Conservation (phyloP, 2,329 filamentous ascomycete genomes). For the Penicillium nordicum region DNA sequence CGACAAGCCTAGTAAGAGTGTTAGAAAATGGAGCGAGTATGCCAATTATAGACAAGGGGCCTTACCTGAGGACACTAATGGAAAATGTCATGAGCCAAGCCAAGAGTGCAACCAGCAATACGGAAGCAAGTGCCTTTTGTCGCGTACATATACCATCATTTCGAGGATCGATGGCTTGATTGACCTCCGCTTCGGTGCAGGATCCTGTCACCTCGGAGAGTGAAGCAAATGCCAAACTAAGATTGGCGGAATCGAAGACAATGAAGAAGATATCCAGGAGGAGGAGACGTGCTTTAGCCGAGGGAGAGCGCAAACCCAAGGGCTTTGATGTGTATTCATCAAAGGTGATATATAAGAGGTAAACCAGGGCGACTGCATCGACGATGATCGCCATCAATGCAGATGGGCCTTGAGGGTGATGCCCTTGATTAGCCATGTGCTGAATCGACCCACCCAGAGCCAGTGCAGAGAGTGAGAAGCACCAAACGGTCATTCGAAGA, state of each 20-base stretch:
- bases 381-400: slow-evolving; percentile 86
- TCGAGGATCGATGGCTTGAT: slow-evolving; percentile 32
- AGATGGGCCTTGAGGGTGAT: slow-evolving; percentile 63
- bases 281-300: slow-evolving; percentile 83
- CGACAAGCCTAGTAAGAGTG: slow-evolving; percentile 35
- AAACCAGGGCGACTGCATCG: slow-evolving; percentile 82
- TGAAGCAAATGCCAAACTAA: slow-evolving; percentile 83
- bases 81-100: slow-evolving; percentile 91
- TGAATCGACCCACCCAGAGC: slow-evolving; percentile 74
- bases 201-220: slow-evolving; percentile 62
- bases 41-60: neutral
- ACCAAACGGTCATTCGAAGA: slow-evolving; percentile 77
- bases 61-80: slow-evolving; percentile 71
- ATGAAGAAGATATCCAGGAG: slow-evolving; percentile 94
- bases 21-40: slow-evolving; percentile 25
- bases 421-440: slow-evolving; percentile 51
- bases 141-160: slow-evolving; percentile 56
- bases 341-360: slow-evolving; percentile 89
- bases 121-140: slow-evolving; percentile 69
- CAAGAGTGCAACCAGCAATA: slow-evolving; percentile 75
- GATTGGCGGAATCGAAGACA: slow-evolving; percentile 92
- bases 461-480: slow-evolving; percentile 77
- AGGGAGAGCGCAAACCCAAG: slow-evolving; percentile 76
- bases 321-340: slow-evolving; percentile 96
- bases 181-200: slow-evolving; percentile 50